Percentiles rank a stretch among this genome's conserved stretches.
These are phyloP conservation scores for Sugiyamaella neomexicana DNA, from an alignment of 1,139 yeast species.

Conservation along the genomic window DNA sequence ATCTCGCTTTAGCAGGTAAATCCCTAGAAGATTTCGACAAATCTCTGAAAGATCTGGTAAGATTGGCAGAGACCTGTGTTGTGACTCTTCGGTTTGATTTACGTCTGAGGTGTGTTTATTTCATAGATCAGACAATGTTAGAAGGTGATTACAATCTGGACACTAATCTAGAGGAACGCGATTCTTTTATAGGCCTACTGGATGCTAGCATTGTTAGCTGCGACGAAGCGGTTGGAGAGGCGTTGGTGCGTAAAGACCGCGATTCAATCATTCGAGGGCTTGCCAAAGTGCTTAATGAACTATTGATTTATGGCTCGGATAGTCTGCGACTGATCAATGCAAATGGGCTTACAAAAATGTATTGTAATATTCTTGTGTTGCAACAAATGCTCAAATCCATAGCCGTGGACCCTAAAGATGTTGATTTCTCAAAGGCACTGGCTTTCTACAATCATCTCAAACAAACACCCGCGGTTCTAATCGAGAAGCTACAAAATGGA, in stretches of 20 bases:
- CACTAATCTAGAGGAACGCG: constrained; percentile 64
- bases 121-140: constrained; percentile 50
- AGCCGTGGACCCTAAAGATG: constrained; percentile 55
- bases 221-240: constrained; percentile 45
- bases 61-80: constrained; percentile 51
- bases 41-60: constrained; percentile 48
- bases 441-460: constrained; percentile 59
- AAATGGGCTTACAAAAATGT: constrained; percentile 66
- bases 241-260: constrained; percentile 36
- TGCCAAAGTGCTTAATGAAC: constrained; percentile 55
- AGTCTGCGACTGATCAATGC: constrained; percentile 56
- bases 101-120: constrained; percentile 61
- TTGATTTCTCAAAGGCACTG: constrained; percentile 58
- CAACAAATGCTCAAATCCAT: constrained; percentile 75
- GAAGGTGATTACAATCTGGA: constrained; percentile 44
- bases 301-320: constrained; percentile 61
- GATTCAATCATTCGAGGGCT: constrained; percentile 50
- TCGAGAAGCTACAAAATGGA: constrained; percentile 30
- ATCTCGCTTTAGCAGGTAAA: constrained; percentile 39
- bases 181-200: constrained; percentile 57
- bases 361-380: constrained; percentile 66
- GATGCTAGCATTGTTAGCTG: constrained; percentile 58
- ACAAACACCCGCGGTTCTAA: constrained; percentile 26
- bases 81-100: constrained; percentile 65
- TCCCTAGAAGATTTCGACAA: constrained; percentile 51